Percentiles rank a stretch among this genome's conserved stretches.
Evolutionary conservation across 257 asterid genomes (phyloP).

Genomic region (Solanum dulcamara): DNA sequence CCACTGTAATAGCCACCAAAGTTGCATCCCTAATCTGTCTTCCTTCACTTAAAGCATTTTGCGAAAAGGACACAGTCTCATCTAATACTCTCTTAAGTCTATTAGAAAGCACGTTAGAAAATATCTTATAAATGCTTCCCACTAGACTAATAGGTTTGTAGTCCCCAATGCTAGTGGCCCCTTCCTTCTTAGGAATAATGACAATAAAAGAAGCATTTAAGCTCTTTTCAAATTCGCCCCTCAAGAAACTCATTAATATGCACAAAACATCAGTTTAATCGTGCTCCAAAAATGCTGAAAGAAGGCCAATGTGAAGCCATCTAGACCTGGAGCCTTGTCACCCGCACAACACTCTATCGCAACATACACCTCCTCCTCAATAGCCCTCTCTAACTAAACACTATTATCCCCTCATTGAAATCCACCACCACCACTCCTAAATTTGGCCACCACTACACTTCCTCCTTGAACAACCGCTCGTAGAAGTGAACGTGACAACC

Average conservation of each 20-base stretch:
- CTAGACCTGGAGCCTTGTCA: neutral
- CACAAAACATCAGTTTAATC: neutral
- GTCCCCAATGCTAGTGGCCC: neutral
- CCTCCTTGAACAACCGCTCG: neutral
- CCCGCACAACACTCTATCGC: neutral
- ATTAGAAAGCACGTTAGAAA: neutral
- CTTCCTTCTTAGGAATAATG: neutral
- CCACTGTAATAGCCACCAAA: neutral
- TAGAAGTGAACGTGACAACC: neutral
- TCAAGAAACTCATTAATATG: neutral
- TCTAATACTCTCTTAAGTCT: neutral
- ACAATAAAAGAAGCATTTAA: too few species aligned
- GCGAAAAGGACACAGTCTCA: neutral
- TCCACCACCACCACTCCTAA: neutral
- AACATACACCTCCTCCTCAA: neutral
- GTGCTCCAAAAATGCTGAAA: neutral
- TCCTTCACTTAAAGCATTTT: neutral
- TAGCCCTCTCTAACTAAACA: neutral
- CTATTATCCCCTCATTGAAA: neutral
- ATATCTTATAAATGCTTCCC: neutral
- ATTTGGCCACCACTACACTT: neutral
- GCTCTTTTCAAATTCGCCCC: neutral
- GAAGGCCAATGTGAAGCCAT: neutral
- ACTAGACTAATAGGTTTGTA: neutral
- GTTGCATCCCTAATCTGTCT: neutral